phyloP scores from a whole-genome alignment of 176 grass and related monocot genomes.

The Olyra latifolia region DNA sequence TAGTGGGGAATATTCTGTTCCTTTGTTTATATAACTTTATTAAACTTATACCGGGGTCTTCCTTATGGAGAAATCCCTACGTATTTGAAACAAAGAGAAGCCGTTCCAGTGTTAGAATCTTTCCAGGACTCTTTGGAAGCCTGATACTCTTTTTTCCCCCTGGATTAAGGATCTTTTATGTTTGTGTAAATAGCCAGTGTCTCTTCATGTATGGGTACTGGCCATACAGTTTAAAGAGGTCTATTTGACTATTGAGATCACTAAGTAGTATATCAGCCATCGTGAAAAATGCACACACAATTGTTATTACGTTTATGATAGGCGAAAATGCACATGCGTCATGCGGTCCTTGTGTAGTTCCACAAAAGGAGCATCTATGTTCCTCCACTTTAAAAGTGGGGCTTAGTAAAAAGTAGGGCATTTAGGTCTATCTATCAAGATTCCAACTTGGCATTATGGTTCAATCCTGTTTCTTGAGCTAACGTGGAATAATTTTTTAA shows the following conservation, averaged over 20 bases:
- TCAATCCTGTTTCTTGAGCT: background rate
- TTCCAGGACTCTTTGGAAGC: background rate
- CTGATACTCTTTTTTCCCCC: background rate
- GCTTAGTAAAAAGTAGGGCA: slow-evolving; percentile 12
- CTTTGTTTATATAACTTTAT: background rate
- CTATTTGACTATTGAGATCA: background rate
- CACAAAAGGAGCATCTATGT: background rate
- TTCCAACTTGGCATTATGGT: background rate
- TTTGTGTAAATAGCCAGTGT: background rate
- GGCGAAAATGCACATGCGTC: background rate
- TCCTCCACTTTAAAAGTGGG: background rate
- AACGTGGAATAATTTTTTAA: background rate
- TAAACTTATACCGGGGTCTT: background rate
- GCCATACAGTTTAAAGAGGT: slow-evolving; percentile 3
- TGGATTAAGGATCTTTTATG: background rate
- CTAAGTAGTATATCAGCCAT: background rate
- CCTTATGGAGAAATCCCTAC: background rate
- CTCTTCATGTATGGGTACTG: background rate
- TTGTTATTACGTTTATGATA: background rate
- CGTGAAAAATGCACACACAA: background rate
- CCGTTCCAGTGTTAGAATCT: slow-evolving; percentile 9
- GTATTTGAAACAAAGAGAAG: slow-evolving; percentile 4
- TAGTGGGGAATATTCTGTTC: slow-evolving; percentile 16
- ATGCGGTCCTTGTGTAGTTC: background rate
- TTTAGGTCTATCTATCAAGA: background rate